Conservation (phyloP, 768 basidiomycete species). For the Leccinum variicolor region DNA sequence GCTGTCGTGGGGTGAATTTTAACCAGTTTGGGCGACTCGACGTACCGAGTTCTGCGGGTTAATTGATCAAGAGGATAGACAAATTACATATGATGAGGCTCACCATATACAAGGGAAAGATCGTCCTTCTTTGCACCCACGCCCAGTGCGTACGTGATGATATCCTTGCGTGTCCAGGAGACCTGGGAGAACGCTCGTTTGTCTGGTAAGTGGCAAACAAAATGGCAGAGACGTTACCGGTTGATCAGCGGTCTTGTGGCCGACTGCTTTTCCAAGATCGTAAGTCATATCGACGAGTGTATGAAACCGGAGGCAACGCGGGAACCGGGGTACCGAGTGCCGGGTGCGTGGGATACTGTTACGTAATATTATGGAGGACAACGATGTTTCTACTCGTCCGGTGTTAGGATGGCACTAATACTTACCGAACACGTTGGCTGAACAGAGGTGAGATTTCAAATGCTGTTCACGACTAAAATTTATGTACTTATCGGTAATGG, state of each 20-base stretch:
- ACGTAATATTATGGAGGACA: background rate
- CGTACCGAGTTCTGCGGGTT: conserved; percentile 49
- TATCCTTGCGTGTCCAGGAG: conserved; percentile 80
- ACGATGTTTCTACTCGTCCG: background rate
- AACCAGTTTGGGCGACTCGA: background rate
- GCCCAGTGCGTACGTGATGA: conserved; percentile 74
- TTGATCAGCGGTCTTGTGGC: conserved; percentile 47
- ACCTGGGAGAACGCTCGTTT: conserved; percentile 43
- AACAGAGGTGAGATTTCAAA: background rate
- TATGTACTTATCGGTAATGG: background rate
- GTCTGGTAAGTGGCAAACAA: background rate
- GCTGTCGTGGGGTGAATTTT: background rate
- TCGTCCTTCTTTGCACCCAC: conserved; percentile 81
- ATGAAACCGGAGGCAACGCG: background rate
- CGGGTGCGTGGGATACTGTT: background rate
- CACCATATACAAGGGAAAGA: conserved; percentile 68
- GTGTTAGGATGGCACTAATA: background rate
- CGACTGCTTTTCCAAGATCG: conserved; percentile 68
- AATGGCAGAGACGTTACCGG: conserved; percentile 41
- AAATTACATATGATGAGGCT: conserved; percentile 8
- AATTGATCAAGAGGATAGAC: background rate
- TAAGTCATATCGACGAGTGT: conserved; percentile 38
- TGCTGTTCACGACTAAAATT: background rate
- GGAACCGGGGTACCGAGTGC: background rate
- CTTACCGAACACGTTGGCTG: background rate